phyloP scores from a whole-genome alignment of 2,329 filamentous ascomycete species.

The Xylariaceae sp. region DNA sequence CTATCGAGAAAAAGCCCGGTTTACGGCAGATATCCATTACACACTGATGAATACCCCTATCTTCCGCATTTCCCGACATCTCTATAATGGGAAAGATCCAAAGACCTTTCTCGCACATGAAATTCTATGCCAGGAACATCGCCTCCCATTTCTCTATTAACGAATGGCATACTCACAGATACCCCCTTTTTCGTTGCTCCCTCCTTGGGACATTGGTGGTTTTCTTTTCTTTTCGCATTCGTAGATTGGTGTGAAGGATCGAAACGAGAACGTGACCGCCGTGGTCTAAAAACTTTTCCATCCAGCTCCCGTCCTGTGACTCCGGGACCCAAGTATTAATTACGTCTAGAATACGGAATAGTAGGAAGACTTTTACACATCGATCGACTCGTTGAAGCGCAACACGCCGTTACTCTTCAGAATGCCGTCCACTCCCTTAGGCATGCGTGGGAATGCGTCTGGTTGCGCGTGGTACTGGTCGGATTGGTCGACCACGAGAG shows the following conservation, averaged over 20 bases:
- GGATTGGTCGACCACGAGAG: conserved; percentile 84
- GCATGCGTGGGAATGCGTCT: conserved; percentile 56
- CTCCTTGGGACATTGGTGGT: not conserved
- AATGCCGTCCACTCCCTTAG: conserved; percentile 81
- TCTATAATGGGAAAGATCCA: not conserved
- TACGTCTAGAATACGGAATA: not conserved
- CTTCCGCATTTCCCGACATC: not conserved
- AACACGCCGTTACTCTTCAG: conserved; percentile 81
- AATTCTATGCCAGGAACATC: not conserved
- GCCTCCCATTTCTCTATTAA: not conserved
- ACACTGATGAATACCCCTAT: not conserved
- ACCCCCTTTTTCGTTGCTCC: not conserved
- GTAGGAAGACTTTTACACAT: conserved; percentile 44
- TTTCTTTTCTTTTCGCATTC: not conserved
- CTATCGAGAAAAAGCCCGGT: not conserved
- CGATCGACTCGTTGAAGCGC: conserved; percentile 88
- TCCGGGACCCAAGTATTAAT: not conserved
- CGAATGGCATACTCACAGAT: not conserved
- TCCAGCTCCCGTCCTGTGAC: not conserved
- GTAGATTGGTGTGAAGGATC: not conserved
- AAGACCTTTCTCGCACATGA: not conserved
- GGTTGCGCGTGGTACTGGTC: conserved; percentile 45
- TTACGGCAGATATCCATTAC: not conserved
- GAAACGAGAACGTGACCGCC: not conserved
- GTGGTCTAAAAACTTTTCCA: not conserved